These are phyloP conservation scores for Arthrobotrys pseudoclavata DNA, from an alignment of 2,329 filamentous ascomycete species.

Conservation along the genomic window DNA sequence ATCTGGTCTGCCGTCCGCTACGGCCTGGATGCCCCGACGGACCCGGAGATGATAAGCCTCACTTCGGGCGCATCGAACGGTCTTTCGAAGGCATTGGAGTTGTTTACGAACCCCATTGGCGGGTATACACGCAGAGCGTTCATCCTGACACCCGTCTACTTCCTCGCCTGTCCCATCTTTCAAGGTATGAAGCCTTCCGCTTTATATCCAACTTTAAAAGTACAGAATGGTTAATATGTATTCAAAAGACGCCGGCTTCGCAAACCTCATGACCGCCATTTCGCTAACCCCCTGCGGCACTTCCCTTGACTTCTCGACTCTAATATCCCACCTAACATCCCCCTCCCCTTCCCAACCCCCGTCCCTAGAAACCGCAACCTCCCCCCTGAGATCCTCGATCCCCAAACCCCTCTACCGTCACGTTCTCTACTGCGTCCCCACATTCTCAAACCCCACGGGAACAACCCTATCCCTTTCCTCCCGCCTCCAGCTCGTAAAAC, in stretches of 20 bases:
- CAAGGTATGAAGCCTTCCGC: constrained; percentile 49
- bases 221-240: not conserved
- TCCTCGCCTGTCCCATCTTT: constrained; percentile 62
- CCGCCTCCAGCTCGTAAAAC: constrained; percentile 77
- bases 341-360: constrained; percentile 5
- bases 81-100: constrained; percentile 58
- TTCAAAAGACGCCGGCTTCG: constrained; percentile 46
- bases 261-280: constrained; percentile 55
- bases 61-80: constrained; percentile 62
- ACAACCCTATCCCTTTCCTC: constrained; percentile 81
- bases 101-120: constrained; percentile 61
- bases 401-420: constrained; percentile 78
- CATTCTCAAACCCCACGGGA: constrained; percentile 88
- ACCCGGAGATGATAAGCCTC: constrained; percentile 59
- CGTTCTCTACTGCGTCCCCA: constrained; percentile 88
- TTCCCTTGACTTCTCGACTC: constrained; percentile 96
- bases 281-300: constrained; percentile 80
- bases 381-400: constrained; percentile 34
- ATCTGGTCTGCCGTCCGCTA: constrained; percentile 62
- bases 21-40: constrained; percentile 50
- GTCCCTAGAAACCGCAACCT: constrained; percentile 29
- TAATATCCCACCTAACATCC: constrained; percentile 87
- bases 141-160: constrained; percentile 63
- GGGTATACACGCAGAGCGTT: constrained; percentile 63
- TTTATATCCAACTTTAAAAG: not conserved